Evolutionary conservation across 129 eudicot genomes (phyloP).

Genomic region (Dittrichia graveolens): DNA sequence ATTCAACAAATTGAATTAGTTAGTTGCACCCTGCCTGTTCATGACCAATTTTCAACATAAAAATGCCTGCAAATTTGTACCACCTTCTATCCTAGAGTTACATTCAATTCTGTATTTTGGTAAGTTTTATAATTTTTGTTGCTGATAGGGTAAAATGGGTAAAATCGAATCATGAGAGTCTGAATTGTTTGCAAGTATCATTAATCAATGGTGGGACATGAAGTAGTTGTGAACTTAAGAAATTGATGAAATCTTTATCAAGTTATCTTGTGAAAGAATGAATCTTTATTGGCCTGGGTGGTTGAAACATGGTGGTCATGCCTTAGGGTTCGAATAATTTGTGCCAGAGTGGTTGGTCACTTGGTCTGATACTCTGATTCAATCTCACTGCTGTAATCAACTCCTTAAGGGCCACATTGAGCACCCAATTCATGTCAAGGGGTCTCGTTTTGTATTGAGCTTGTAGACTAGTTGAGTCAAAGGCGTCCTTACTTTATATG

Average conservation of each 20-base stretch:
- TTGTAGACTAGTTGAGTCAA: slow-evolving; percentile 5
- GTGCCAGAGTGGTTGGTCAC: slow-evolving; percentile 6
- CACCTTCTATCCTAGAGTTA: background rate
- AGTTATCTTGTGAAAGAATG: slow-evolving; percentile 26
- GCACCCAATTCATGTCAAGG: background rate
- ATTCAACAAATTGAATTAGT: background rate
- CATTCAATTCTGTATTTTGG: slow-evolving; percentile 9
- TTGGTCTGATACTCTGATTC: too few species aligned
- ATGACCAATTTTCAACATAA: slow-evolving; percentile 10
- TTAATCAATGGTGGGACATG: slow-evolving; percentile 32
- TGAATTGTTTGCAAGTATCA: slow-evolving; percentile 19
- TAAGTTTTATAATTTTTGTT: background rate
- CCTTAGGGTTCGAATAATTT: slow-evolving; percentile 7
- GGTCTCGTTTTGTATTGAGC: background rate
- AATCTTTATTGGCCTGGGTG: slow-evolving; percentile 28
- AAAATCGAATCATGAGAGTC: slow-evolving; percentile 4
- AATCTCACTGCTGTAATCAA: background rate
- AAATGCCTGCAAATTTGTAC: slow-evolving; percentile 4
- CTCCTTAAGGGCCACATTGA: background rate
- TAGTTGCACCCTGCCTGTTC: background rate
- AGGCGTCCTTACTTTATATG: background rate
- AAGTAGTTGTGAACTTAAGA: slow-evolving; percentile 38
- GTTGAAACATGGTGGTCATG: slow-evolving; percentile 12
- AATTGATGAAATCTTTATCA: slow-evolving; percentile 26
- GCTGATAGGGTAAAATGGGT: background rate